These are phyloP conservation scores for Russula sp. DNA, from an alignment of 768 basidiomycete genomes.

Conservation along the genomic window DNA sequence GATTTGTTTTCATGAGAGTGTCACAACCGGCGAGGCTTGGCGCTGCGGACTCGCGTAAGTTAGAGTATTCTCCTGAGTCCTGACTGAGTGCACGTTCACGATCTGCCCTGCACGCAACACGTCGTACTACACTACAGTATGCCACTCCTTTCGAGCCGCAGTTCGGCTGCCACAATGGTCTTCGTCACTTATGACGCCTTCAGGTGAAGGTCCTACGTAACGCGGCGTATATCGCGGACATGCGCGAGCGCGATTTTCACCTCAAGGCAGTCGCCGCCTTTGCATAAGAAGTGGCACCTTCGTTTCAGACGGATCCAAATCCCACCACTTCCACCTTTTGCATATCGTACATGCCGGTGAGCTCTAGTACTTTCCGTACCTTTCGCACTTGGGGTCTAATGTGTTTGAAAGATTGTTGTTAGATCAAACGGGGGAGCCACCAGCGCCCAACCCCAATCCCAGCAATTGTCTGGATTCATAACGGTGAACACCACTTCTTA, in stretches of 20 bases:
- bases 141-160: not conserved
- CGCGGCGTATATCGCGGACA: not conserved
- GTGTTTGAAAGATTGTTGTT: not conserved
- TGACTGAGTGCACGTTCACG: not conserved
- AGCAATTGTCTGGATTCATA: not conserved
- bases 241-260: not conserved
- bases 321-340: not conserved
- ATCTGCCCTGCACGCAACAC: not conserved
- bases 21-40: not conserved
- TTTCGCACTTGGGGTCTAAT: not conserved
- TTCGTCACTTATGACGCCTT: not conserved
- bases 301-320: not conserved
- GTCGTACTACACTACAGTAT: too few species aligned
- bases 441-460: not conserved
- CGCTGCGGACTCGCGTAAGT: not conserved
- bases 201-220: conserved; percentile 13
- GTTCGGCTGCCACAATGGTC: not conserved
- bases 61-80: not conserved
- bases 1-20: not conserved
- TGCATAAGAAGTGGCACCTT: conserved; percentile 8
- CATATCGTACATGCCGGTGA: conserved; percentile 6
- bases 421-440: not conserved
- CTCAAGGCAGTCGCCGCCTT: not conserved
- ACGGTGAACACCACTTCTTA: not conserved
- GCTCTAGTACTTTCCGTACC: not conserved